Conservation (phyloP, 192 early-diverging fungal genomes). For the Entophlyctis luteolus region DNA sequence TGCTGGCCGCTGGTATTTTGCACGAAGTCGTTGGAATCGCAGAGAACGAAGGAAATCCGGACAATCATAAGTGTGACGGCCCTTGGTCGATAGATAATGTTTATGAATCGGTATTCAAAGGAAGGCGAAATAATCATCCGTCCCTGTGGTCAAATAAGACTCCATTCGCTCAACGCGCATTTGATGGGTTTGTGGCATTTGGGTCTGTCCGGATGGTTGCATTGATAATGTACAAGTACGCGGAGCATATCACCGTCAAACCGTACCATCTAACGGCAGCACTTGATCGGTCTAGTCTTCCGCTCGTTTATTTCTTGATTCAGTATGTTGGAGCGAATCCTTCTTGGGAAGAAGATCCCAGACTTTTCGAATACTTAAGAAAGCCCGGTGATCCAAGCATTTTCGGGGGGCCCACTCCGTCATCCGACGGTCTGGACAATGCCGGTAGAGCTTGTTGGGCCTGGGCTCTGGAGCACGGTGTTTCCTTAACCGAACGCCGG, state of each 20-base stretch:
- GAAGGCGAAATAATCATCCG: neutral
- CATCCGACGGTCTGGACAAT: slow-evolving; percentile 3
- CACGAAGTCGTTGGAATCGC: neutral
- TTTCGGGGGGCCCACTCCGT: slow-evolving; percentile 11
- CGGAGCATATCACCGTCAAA: neutral
- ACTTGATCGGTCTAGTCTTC: slow-evolving; percentile 13
- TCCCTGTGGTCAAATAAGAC: neutral
- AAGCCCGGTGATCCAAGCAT: slow-evolving; percentile 14
- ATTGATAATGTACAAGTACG: neutral
- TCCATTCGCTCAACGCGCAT: slow-evolving; percentile 8
- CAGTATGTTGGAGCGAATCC: slow-evolving; percentile 9
- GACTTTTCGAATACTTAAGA: neutral
- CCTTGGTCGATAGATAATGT: neutral
- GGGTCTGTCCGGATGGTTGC: slow-evolving; percentile 19
- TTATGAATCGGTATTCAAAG: neutral
- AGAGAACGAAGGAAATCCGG: neutral
- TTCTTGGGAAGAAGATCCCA: slow-evolving; percentile 17
- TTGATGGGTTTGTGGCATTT: slow-evolving; percentile 21
- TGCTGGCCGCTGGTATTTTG: slow-evolving; percentile 13
- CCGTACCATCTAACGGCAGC: slow-evolving; percentile 25
- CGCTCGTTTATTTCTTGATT: slow-evolving; percentile 6
- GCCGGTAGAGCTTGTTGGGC: slow-evolving; percentile 12
- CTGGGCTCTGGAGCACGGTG: slow-evolving; percentile 12
- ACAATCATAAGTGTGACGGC: neutral
- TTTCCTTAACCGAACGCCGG: slow-evolving; percentile 9